Conservation (phyloP, 176 grass and related monocot species). For the Poa pratensis region DNA sequence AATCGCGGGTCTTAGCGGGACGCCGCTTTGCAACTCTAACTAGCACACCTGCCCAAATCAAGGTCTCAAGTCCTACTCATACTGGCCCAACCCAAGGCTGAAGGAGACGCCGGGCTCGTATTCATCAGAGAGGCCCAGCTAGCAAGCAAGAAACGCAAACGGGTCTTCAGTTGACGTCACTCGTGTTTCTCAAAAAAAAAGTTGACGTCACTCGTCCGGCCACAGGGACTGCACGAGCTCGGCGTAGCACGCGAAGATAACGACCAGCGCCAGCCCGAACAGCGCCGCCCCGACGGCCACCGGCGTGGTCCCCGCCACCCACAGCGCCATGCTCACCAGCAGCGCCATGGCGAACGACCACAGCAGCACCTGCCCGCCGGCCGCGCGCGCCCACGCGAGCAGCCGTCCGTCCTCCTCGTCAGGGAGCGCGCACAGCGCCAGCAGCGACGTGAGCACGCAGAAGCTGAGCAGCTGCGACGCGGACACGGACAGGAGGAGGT, state of each 20-base stretch:
- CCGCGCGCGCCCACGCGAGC: conserved; percentile 11
- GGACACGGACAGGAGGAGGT: conserved; percentile 52
- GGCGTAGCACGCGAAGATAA: conserved; percentile 42
- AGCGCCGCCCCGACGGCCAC: conserved; percentile 33
- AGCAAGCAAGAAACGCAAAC: not conserved
- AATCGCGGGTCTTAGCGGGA: no score
- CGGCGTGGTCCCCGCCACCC: conserved; percentile 41
- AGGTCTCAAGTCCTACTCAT: not conserved
- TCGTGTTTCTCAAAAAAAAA: no score
- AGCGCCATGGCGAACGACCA: conserved; percentile 57
- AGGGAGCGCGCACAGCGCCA: conserved; percentile 56
- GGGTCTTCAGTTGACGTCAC: not conserved
- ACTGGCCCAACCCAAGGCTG: not conserved
- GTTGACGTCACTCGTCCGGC: not conserved
- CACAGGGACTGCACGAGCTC: conserved; percentile 45
- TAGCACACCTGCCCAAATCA: not conserved
- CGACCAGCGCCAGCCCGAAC: conserved; percentile 29
- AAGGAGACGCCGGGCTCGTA: not conserved
- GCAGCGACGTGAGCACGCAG: conserved; percentile 49
- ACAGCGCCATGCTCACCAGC: conserved; percentile 49
- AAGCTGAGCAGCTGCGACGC: conserved; percentile 50
- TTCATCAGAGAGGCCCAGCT: not conserved
- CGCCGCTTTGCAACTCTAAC: no score
- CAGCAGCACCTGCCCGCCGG: conserved; percentile 44
- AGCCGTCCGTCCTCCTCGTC: not conserved